A percentile compares a stretch with the other conserved stretches of the same genome.
Evolutionary conservation across 192 early-diverging fungal species (phyloP).

Genomic region (Umbelopsis vinacea): DNA sequence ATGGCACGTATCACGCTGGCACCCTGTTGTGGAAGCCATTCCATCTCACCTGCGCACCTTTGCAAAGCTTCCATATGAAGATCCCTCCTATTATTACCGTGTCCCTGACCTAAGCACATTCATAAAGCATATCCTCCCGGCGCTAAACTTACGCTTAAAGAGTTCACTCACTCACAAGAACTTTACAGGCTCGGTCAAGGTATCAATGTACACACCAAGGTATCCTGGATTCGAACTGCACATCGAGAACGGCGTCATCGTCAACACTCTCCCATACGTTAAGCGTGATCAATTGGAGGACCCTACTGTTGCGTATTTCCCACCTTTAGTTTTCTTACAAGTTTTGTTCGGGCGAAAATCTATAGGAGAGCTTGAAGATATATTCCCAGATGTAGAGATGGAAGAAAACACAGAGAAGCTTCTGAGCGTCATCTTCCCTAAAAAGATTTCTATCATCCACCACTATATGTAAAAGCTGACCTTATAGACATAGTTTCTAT

Average conservation of each 20-base stretch:
- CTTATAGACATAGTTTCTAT: background rate
- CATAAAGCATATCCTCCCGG: background rate
- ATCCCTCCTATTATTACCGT: slow-evolving; percentile 1
- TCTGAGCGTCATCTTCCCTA: slow-evolving; percentile 1
- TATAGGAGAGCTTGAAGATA: background rate
- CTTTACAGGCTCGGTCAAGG: background rate
- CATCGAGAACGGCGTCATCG: background rate
- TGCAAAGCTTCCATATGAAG: slow-evolving; percentile 8
- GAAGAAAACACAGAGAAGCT: background rate
- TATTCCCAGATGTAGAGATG: slow-evolving; percentile 14
- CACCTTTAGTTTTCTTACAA: background rate
- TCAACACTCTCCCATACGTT: background rate
- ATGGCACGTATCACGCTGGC: background rate
- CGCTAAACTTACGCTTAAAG: background rate
- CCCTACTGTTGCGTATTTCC: background rate
- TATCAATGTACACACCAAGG: background rate
- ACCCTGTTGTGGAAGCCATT: background rate
- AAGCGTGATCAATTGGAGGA: background rate
- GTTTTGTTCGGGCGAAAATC: background rate
- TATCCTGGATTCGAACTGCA: background rate
- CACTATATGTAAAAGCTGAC: background rate
- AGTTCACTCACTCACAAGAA: background rate
- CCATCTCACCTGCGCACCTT: background rate
- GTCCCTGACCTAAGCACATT: background rate
- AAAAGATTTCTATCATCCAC: background rate